Evolutionary conservation across 2,329 filamentous ascomycete species (phyloP).

Genomic region (Fusarium marasasianum): DNA sequence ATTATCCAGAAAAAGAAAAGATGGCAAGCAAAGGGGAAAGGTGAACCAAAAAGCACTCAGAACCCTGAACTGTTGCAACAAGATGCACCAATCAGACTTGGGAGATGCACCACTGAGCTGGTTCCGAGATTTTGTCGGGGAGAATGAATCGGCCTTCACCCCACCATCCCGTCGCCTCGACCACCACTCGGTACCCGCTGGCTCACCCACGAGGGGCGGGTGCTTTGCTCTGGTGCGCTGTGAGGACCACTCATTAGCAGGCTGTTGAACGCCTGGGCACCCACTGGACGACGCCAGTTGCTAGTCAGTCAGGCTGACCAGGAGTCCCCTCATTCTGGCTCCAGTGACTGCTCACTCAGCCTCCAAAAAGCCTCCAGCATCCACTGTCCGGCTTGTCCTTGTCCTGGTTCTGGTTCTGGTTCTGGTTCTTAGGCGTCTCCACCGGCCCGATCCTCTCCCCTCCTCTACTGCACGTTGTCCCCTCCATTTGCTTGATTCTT

Average conservation of each 20-base stretch:
- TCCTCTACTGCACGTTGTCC: constrained; percentile 32
- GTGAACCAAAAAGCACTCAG: constrained; percentile 26
- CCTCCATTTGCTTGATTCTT: constrained; percentile 41
- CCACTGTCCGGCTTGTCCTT: constrained; percentile 27
- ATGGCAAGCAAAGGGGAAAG: constrained; percentile 10
- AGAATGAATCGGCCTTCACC: constrained; percentile 35
- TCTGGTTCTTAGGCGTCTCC: constrained; percentile 27
- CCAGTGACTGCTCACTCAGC: constrained; percentile 21
- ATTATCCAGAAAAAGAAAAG: constrained; percentile 27
- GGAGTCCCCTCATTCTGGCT: constrained; percentile 26
- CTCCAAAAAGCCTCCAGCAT: constrained; percentile 28
- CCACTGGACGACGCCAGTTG: constrained; percentile 31
- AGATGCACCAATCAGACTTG: constrained; percentile 31
- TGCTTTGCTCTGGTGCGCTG: constrained; percentile 14
- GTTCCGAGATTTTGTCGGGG: constrained; percentile 44
- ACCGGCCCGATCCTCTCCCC: constrained; percentile 39
- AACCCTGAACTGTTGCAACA: constrained; percentile 25
- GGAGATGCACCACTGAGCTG: constrained; percentile 35
- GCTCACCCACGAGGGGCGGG: constrained; percentile 34
- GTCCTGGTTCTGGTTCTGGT: constrained; percentile 27
- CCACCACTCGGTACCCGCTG: constrained; percentile 33
- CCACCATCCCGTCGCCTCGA: constrained; percentile 25
- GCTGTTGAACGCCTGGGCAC: constrained; percentile 33
- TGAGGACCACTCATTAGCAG: constrained; percentile 35
- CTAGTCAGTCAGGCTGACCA: constrained; percentile 40